Conservation (phyloP, 1,284 basidiomycete species). For the Ustilago curta region DNA sequence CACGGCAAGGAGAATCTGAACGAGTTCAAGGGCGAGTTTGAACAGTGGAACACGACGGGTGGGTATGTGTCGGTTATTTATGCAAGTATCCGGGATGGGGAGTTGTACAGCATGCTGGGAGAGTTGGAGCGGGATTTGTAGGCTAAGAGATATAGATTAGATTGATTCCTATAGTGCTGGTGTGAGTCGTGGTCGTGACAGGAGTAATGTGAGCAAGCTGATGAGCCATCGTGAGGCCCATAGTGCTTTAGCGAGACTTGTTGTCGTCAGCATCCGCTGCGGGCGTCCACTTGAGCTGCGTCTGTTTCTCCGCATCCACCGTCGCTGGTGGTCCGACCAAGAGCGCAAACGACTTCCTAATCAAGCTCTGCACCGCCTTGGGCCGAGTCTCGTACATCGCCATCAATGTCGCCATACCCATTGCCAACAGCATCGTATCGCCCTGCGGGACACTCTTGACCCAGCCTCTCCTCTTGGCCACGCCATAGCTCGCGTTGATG, state of each 20-base stretch:
- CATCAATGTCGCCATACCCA: slow-evolving; percentile 44
- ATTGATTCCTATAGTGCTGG: neutral
- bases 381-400: slow-evolving; percentile 52
- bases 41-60: slow-evolving; percentile 51
- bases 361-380: slow-evolving; percentile 18
- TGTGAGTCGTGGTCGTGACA: neutral
- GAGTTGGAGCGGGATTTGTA: slow-evolving; percentile 41
- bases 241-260: neutral
- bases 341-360: slow-evolving; percentile 18
- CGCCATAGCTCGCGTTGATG: slow-evolving; percentile 32
- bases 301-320: slow-evolving; percentile 30
- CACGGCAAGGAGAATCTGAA: slow-evolving; percentile 60
- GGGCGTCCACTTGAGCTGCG: slow-evolving; percentile 11
- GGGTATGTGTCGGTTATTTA: slow-evolving; percentile 56
- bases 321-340: slow-evolving; percentile 26
- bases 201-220: neutral
- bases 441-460: slow-evolving; percentile 26
- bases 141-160: neutral
- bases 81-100: slow-evolving; percentile 50
- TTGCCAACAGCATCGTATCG: slow-evolving; percentile 47
- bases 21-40: slow-evolving; percentile 57
- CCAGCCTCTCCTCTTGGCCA: slow-evolving; percentile 41
- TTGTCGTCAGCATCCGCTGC: neutral
- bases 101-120: slow-evolving; percentile 50
- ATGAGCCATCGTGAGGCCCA: no score